phyloP scores from a whole-genome alignment of 1,139 yeast genomes.

The Candida gigantensis region DNA sequence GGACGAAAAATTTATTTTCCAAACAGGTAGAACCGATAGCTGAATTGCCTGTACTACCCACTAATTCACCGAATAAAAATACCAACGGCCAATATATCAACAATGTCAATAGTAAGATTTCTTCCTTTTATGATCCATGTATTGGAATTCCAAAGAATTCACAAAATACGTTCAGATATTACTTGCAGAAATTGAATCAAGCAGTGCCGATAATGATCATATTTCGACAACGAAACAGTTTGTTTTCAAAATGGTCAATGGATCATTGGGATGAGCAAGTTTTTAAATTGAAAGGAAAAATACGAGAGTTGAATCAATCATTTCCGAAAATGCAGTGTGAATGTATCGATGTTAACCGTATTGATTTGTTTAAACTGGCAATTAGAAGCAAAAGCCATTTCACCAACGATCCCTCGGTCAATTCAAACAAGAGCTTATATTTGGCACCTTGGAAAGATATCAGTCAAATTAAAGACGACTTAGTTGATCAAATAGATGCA shows the following conservation, averaged over 20 bases:
- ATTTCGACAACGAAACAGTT: slow-evolving; percentile 28
- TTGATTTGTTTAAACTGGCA: slow-evolving; percentile 35
- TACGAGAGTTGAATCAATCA: slow-evolving; percentile 1
- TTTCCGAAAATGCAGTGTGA: slow-evolving; percentile 26
- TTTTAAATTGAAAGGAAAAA: slow-evolving; percentile 1
- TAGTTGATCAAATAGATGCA: slow-evolving; percentile 7
- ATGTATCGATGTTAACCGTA: slow-evolving; percentile 27
- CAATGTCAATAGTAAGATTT: not conserved
- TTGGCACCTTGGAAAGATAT: slow-evolving; percentile 12
- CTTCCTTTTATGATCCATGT: slow-evolving; percentile 17
- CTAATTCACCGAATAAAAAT: not conserved
- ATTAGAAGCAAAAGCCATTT: slow-evolving; percentile 14
- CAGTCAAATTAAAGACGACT: slow-evolving; percentile 4
- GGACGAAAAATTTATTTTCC: slow-evolving; percentile 7
- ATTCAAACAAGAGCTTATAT: slow-evolving; percentile 1
- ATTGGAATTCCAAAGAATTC: slow-evolving; percentile 16
- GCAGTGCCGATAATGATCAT: slow-evolving; percentile 35
- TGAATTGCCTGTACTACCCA: not conserved
- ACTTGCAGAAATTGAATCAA: slow-evolving; percentile 22
- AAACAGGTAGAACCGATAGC: not conserved
- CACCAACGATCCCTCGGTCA: not conserved
- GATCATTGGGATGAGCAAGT: slow-evolving; percentile 27
- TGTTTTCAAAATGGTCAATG: slow-evolving; percentile 31
- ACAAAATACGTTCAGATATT: slow-evolving; percentile 32
- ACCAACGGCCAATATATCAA: not conserved